These are phyloP conservation scores for Fusarium coffeatum DNA, from an alignment of 2,329 filamentous ascomycete genomes.

Conservation along the genomic window DNA sequence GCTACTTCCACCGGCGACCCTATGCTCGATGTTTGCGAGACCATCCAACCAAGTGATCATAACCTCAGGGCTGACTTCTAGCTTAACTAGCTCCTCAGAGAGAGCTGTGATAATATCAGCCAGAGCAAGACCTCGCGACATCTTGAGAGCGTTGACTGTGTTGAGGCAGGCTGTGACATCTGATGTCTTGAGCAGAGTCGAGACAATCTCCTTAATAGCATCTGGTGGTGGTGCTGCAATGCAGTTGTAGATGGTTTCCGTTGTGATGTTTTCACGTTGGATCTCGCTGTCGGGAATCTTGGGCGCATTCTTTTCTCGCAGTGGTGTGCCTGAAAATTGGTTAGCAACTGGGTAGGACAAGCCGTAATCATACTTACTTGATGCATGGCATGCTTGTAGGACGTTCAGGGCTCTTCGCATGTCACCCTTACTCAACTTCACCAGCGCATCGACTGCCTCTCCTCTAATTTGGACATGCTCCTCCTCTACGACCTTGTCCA, in stretches of 20 bases:
- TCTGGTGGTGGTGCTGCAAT: conserved; percentile 94
- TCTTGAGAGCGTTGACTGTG: conserved; percentile 89
- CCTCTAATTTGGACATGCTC: conserved; percentile 85
- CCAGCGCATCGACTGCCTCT: conserved; percentile 84
- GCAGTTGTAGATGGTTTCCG: conserved; percentile 95
- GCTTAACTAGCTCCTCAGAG: conserved; percentile 81
- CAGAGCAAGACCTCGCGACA: conserved; percentile 84
- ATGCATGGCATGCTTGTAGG: conserved; percentile 94
- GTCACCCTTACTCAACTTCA: conserved; percentile 90
- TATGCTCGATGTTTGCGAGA: conserved; percentile 91
- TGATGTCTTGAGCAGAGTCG: conserved; percentile 82
- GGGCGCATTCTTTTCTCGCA: conserved; percentile 69
- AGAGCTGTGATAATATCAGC: conserved; percentile 93
- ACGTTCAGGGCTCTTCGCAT: conserved; percentile 97
- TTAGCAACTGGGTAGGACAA: conserved; percentile 9
- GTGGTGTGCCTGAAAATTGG: conserved; percentile 68
- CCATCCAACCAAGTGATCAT: conserved; percentile 93
- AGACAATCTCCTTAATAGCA: conserved; percentile 85
- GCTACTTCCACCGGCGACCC: conserved; percentile 86
- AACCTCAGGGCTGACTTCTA: conserved; percentile 87
- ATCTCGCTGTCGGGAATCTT: conserved; percentile 73
- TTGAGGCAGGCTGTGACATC: conserved; percentile 91
- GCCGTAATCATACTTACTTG: conserved; percentile 67
- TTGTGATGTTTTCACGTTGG: conserved; percentile 82
- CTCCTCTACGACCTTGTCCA: conserved; percentile 89